Base-by-base conservation (phyloP, 1,284 basidiomycete genomes). In the Cryptococcus hybrid region DNA sequence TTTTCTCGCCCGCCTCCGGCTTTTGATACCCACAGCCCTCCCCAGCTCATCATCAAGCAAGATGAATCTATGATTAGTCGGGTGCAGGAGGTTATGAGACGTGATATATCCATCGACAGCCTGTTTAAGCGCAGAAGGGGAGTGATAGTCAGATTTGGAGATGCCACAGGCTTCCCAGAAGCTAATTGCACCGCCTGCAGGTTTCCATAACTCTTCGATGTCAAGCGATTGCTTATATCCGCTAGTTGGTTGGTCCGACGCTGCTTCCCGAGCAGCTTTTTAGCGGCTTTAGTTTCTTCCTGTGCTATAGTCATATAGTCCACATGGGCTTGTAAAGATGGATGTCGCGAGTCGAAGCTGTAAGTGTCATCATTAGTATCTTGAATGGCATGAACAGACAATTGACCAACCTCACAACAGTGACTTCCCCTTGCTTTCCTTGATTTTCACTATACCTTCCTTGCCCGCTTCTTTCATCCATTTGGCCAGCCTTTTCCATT, bases 391-490 rank as follows among this genome's bases (percentile, higher is more conserved):
- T 39, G 36, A n/a, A n/a, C 0, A 34, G 7, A 3, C 30, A 34
- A 8, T 39, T 36, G 8, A 61, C 69, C 54, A 40, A 75, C 70
- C 59, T 52, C 24, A 65, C 62, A 15, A 77, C 66, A 3, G 65
- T 63, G 2, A 70, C 64, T 42, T 76, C 89, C 0, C 83, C 60
- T 87, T 86, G 12, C 81, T 80, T 49, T 89, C 84, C 70, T 94
- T 95, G 34, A 88, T 79, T 15, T 84, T 84, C 36, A 94, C 64
- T 13, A 93, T 70, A 0, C 83, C 84, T 5, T 85, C 84, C 71
- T 92, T 92, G 59, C 88, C 86, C 4, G 82, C 80, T 18, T 82
- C 70, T 70, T 90, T 92, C 68, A 94, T 82, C 78, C 93, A 91
- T 1, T 85, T 81, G 2, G 86, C 83, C 15, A 93, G 82, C 44